Evolutionary conservation across 805 yeast species (phyloP), one percentile per base, ranked within the genome.

Genomic region (Nakazawaea ishiwadae): DNA sequence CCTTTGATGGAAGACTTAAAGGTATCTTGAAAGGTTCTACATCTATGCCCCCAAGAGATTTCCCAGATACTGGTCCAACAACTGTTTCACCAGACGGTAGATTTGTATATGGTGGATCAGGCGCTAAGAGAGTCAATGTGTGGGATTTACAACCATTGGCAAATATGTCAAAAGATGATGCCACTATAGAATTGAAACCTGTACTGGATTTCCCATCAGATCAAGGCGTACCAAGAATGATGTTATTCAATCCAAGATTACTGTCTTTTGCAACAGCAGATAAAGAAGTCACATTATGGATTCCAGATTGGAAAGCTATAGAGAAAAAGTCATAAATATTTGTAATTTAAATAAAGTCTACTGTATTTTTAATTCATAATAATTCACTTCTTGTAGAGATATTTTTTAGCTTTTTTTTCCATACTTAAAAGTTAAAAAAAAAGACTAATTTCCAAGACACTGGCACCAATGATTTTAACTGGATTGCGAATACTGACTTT

Each of bases 11-110:
- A 15, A 59, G 68, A 9, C 54, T 69, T 4, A 51, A 71, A 45
- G 63, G 74, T 20, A 58, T 58, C 16, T 60, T 82, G n/a, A 53
- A 58, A 2, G 83, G 83, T 0, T 73, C 72, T 20, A 53, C 52
- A 11, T 68, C 75, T 0, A 59, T 78, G 38, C 72, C 73, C n/a
- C 52, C 61, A 4, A 52, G 58, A 11, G 41, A 50, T 4, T 62
- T 51, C 43, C 70, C 76, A 35, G 74, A 75, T 42, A 69, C 79
- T 0, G 84, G 84, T 0, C 68, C 73, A 9, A 70, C 78, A 1
- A 65, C 83, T 15, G 73, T 81, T 31, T 66, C 86, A 0, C 85
- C 87, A 7, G 90, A 84, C 55, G 87, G 87, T 6, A 62, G 71
- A 34, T 79, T 60, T 49, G 74, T 81, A 0, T 58, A 77, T 29